Percentiles rank a stretch among this genome's conserved stretches.
Evolutionary conservation across 78 protist species (phyloP).

Genomic region (Chrysochromulina parva): DNA sequence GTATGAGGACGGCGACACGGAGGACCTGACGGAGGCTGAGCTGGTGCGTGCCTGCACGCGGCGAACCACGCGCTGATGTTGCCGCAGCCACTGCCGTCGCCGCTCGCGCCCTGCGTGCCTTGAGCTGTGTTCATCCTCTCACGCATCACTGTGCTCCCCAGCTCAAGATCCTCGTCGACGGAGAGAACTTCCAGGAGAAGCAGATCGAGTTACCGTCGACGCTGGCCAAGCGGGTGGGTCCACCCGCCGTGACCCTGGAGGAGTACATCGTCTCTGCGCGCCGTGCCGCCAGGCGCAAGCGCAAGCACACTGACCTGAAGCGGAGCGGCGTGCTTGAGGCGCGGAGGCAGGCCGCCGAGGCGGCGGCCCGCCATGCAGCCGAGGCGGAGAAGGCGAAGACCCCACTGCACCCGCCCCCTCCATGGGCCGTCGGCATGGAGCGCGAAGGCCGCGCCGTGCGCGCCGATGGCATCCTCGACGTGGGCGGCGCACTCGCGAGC

Average conservation of each 20-base stretch:
- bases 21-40: not conserved
- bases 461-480: not conserved
- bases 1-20: not conserved
- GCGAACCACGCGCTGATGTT: too few species aligned
- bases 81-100: too few species aligned
- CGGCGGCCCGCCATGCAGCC: not conserved
- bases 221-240: not conserved
- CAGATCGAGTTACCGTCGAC: not conserved
- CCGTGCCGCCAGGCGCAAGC: not conserved
- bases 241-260: not conserved
- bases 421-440: not conserved
- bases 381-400: not conserved
- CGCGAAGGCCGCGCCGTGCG: not conserved
- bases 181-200: not conserved
- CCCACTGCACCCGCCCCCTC: not conserved
- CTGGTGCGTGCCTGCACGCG: not conserved
- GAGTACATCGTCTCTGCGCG: not conserved
- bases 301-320: slow-evolving; percentile 1
- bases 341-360: not conserved
- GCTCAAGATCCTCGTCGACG: not conserved
- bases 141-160: not conserved
- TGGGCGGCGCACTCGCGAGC: not conserved
- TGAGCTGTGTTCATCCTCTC: not conserved
- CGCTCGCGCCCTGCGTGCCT: too few species aligned
- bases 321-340: not conserved